Conservation (phyloP, 2,329 filamentous ascomycete species). For the Cercospora sp. region DNA sequence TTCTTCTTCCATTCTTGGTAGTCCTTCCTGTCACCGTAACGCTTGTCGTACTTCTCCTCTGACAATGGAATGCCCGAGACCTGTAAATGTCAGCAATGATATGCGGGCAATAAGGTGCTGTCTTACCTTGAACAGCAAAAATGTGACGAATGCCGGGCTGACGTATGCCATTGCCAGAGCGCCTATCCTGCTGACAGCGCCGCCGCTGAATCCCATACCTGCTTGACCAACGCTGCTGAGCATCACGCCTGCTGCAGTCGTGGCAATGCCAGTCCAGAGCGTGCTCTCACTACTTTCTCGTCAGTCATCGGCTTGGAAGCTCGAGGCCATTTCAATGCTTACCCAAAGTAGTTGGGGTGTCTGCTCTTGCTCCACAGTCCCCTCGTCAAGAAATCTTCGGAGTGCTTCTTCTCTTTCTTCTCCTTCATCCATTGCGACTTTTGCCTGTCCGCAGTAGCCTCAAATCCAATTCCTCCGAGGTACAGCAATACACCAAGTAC, state of each 20-base stretch:
- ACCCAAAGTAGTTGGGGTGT: conserved; percentile 70
- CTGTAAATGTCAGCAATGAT: conserved; percentile 23
- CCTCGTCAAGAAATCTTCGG: conserved; percentile 64
- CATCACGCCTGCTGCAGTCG: conserved; percentile 57
- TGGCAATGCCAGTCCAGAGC: conserved; percentile 68
- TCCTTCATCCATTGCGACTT: conserved; percentile 62
- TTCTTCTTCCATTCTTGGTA: conserved; percentile 68
- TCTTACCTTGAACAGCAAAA: conserved; percentile 63
- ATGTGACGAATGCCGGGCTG: conserved; percentile 65
- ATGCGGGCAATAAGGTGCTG: not conserved
- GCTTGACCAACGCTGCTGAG: conserved; percentile 55
- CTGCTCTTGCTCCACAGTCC: conserved; percentile 63
- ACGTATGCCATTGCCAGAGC: conserved; percentile 55
- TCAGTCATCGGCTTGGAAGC: not conserved
- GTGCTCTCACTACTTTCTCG: conserved; percentile 53
- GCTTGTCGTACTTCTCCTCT: conserved; percentile 67
- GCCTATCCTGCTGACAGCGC: conserved; percentile 44
- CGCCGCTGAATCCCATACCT: conserved; percentile 58
- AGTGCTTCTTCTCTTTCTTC: conserved; percentile 65
- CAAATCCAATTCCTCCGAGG: conserved; percentile 59
- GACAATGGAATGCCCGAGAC: conserved; percentile 62
- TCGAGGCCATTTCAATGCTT: not conserved
- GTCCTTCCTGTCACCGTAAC: conserved; percentile 63
- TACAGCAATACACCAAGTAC: conserved; percentile 60
- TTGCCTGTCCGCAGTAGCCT: conserved; percentile 63